phyloP scores from a whole-genome alignment of 139 green algal species.

The Micractinium conductrix region DNA sequence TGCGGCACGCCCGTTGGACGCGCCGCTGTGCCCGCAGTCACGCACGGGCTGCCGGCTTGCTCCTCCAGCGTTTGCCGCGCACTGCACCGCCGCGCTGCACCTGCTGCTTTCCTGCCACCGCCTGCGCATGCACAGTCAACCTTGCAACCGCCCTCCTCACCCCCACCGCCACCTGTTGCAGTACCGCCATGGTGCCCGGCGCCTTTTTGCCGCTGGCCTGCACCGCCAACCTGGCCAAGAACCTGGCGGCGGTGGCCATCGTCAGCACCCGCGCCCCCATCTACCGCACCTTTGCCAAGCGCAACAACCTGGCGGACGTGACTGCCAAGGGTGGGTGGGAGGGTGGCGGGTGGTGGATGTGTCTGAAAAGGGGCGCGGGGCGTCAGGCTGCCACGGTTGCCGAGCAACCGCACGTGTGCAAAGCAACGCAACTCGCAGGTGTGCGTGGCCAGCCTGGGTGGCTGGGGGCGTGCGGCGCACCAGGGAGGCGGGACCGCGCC shows the following conservation, averaged over 20 bases:
- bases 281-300: conserved; percentile 84
- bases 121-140: not conserved
- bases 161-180: not conserved
- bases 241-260: conserved; percentile 77
- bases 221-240: conserved; percentile 87
- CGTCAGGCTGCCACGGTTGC: too few species aligned
- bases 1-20: too few species aligned
- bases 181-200: conserved; percentile 68
- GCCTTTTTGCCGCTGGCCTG: conserved; percentile 88
- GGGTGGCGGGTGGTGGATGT: too few species aligned
- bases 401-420: too few species aligned
- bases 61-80: too few species aligned
- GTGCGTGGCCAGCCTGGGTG: too few species aligned
- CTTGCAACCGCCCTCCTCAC: not conserved
- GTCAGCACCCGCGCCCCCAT: conserved; percentile 82
- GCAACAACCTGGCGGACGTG: conserved; percentile 83
- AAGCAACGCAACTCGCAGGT: too few species aligned
- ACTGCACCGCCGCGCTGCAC: not conserved
- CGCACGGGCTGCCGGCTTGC: too few species aligned
- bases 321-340: conserved; percentile 66
- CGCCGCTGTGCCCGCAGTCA: too few species aligned
- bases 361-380: too few species aligned
- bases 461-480: too few species aligned
- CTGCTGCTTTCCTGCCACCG: not conserved
- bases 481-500: too few species aligned